These are phyloP conservation scores for Trametes versicolor DNA, from an alignment of 1,284 basidiomycete genomes.

Conservation along the genomic window DNA sequence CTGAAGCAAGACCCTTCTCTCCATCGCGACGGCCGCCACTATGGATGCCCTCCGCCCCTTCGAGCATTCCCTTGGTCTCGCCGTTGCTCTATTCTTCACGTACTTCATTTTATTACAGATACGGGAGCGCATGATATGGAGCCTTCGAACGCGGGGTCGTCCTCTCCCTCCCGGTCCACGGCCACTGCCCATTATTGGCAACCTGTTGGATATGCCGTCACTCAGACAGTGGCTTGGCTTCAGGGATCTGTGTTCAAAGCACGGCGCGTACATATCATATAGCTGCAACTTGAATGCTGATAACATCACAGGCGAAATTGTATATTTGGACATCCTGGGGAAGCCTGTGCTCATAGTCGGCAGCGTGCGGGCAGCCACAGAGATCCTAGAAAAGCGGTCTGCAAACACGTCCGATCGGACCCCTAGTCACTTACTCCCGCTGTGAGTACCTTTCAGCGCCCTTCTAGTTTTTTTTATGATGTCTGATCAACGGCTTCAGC, in stretches of 20 bases:
- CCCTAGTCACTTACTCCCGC: neutral
- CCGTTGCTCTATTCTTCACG: neutral
- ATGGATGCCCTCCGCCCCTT: neutral
- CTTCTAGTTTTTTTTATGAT: neutral
- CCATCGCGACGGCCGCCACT: neutral
- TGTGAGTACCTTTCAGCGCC: neutral
- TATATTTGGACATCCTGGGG: neutral
- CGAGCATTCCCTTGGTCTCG: neutral
- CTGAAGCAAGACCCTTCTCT: too few species aligned
- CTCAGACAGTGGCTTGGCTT: slow-evolving; percentile 3
- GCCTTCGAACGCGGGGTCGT: neutral
- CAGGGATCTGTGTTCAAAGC: neutral
- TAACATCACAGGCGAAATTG: neutral
- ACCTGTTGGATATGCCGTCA: neutral
- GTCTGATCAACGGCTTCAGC: neutral
- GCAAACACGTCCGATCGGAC: slow-evolving; percentile 22
- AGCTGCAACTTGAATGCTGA: neutral
- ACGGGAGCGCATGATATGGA: neutral
- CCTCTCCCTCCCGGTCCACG: slow-evolving; percentile 8
- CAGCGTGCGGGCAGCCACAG: slow-evolving; percentile 13
- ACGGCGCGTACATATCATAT: neutral
- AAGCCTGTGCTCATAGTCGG: slow-evolving; percentile 24
- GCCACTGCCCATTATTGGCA: slow-evolving; percentile 5
- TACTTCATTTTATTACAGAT: neutral
- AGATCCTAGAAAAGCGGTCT: slow-evolving; percentile 30